phyloP scores from a whole-genome alignment of 129 eudicot genomes.

The carrot (Daucus carota) region DNA sequence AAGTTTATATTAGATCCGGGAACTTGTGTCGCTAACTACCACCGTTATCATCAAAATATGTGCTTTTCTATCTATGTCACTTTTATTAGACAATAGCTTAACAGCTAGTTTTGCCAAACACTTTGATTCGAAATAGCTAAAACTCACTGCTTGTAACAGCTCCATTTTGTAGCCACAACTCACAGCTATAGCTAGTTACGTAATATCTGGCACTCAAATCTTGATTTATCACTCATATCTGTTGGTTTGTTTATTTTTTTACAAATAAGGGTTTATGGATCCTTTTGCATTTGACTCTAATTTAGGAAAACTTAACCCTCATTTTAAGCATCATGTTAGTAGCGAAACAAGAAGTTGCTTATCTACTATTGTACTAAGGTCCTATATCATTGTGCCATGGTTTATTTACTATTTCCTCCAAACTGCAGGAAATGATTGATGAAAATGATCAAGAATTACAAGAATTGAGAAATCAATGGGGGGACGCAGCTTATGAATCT shows the following conservation, averaged over 20 bases:
- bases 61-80: neutral
- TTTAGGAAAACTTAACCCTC: neutral
- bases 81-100: neutral
- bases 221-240: neutral
- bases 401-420: neutral
- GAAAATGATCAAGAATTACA: conserved; percentile 38
- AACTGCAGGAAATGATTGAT: conserved; percentile 46
- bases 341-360: neutral
- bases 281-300: neutral
- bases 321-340: neutral
- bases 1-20: neutral
- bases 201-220: neutral
- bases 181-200: neutral
- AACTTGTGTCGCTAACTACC: neutral
- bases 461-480: conserved; percentile 49
- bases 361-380: neutral
- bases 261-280: neutral
- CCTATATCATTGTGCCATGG: neutral
- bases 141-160: neutral
- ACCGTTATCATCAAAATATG: neutral
- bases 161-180: neutral
- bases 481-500: conserved; percentile 36
- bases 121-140: neutral
- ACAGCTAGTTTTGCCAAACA: neutral
- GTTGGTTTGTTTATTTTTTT: neutral